Conservation (phyloP, 257 asterid species). For the Mentha longifolia region DNA sequence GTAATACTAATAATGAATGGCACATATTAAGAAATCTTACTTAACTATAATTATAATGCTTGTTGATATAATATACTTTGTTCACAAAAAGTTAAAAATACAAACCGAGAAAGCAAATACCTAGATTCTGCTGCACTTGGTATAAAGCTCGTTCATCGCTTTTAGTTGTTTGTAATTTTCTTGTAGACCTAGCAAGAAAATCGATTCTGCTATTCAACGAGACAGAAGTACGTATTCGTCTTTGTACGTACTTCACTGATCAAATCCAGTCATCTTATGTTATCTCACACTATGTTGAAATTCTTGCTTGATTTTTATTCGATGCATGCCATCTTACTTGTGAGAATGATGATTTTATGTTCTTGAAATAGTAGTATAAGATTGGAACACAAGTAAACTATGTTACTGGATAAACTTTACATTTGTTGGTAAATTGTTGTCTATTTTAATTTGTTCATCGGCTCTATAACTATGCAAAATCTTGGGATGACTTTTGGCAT, state of each 20-base stretch:
- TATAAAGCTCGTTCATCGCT: neutral
- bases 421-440: no score
- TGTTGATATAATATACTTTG: no score
- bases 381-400: neutral
- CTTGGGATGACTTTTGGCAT: no score
- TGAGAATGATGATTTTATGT: neutral
- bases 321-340: neutral
- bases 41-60: no score
- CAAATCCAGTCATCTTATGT: neutral
- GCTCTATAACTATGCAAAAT: no score
- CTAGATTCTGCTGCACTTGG: conserved; percentile 13
- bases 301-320: neutral
- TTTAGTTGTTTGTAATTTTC: neutral
- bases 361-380: neutral
- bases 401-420: no score
- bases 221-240: neutral
- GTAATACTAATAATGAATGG: no score
- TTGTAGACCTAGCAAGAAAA: neutral
- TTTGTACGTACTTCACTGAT: neutral
- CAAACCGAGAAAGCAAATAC: no score
- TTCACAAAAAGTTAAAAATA: no score
- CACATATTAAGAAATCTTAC: no score
- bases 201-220: neutral
- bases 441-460: no score
- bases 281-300: neutral